Conservation (phyloP, 2,329 filamentous ascomycete species). For the Botryosphaeria dothidea region DNA sequence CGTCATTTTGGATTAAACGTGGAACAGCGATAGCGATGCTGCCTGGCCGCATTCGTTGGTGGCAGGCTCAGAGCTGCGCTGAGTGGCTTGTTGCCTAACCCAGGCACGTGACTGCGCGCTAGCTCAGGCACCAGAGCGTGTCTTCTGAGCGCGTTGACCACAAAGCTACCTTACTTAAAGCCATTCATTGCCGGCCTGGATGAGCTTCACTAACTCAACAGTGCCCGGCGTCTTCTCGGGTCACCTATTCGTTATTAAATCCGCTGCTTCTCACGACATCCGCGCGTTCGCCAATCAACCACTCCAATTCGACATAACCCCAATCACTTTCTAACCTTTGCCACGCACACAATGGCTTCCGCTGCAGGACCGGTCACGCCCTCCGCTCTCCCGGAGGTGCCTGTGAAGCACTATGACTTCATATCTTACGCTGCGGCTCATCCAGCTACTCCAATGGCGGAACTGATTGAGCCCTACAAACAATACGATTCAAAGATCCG, state of each 20-base stretch:
- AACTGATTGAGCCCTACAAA: slow-evolving; percentile 67
- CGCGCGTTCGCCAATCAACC: background rate
- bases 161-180: background rate
- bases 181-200: background rate
- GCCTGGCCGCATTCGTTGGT: background rate
- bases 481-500: slow-evolving; percentile 67
- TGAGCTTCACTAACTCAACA: background rate
- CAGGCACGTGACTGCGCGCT: slow-evolving; percentile 7
- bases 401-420: slow-evolving; percentile 44
- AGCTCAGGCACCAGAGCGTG: slow-evolving; percentile 3
- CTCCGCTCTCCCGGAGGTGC: slow-evolving; percentile 35
- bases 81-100: slow-evolving; percentile 3
- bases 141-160: background rate
- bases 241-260: background rate
- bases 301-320: too few relatives aligned
- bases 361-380: background rate
- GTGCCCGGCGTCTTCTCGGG: background rate
- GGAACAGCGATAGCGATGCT: background rate
- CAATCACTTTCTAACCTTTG: background rate
- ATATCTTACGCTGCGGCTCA: slow-evolving; percentile 58
- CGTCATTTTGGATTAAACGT: background rate
- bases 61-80: background rate
- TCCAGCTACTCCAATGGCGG: slow-evolving; percentile 53
- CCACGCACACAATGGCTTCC: background rate
- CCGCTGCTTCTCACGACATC: background rate